Conservation (phyloP, 768 basidiomycete species). For the Lactarius psammicola region DNA sequence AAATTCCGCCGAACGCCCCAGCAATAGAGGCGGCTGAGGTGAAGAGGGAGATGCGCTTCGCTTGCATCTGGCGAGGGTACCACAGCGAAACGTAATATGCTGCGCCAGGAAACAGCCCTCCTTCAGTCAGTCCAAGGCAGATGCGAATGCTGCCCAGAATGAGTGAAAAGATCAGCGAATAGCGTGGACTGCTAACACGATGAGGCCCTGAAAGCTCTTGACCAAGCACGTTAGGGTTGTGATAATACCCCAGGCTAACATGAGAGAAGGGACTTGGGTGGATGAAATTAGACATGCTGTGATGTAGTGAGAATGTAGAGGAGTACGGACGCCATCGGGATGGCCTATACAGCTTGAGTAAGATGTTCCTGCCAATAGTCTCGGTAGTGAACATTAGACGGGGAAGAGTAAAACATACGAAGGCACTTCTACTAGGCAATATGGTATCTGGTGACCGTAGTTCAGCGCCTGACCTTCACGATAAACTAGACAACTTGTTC, state of each 20-base stretch:
- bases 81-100: slow-evolving; percentile 53
- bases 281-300: slow-evolving; percentile 11
- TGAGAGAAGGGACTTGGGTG: slow-evolving; percentile 39
- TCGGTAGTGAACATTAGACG: not conserved
- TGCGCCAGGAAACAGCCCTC: slow-evolving; percentile 43
- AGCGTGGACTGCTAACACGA: slow-evolving; percentile 34
- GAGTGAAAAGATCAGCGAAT: not conserved
- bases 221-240: slow-evolving; percentile 42
- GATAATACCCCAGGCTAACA: slow-evolving; percentile 42
- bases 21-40: slow-evolving; percentile 61
- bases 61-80: slow-evolving; percentile 60
- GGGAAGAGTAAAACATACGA: slow-evolving; percentile 33
- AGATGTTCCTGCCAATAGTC: slow-evolving; percentile 36
- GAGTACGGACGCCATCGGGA: slow-evolving; percentile 38
- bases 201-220: slow-evolving; percentile 36
- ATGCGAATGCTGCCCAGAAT: slow-evolving; percentile 36
- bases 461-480: not conserved
- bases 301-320: not conserved
- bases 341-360: slow-evolving; percentile 38
- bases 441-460: slow-evolving; percentile 34
- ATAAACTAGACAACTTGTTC: slow-evolving; percentile 10
- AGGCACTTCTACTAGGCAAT: slow-evolving; percentile 41
- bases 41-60: slow-evolving; percentile 58
- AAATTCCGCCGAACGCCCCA: slow-evolving; percentile 49
- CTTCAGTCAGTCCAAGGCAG: slow-evolving; percentile 49